Base-by-base conservation (phyloP, 2,329 filamentous ascomycete genomes). In the Talaromyces funiculosus region DNA sequence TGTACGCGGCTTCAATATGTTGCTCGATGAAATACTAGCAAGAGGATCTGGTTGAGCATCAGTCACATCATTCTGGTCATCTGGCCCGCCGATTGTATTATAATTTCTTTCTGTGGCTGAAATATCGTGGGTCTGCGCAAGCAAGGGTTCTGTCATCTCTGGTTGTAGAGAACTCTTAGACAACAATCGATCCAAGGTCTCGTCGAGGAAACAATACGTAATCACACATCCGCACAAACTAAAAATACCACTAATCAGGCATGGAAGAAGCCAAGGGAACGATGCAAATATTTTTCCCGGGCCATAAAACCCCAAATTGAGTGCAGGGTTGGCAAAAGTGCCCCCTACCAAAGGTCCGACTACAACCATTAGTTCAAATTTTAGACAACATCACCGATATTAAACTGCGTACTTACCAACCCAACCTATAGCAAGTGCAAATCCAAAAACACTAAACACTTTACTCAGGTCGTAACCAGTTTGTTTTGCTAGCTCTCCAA, bases 391-490 rank as follows among this genome's bases (percentile, higher is more conserved):
- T 16, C 26, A 18, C 26, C 12, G 24, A 4, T 18, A 22, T 51
- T 31, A n/a, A 9, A 7, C 22, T 51, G 12, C 3, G 26, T 18
- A 55, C 29, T 55, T 29, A 55, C 53, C 38, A 18, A 55, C 31
- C 26, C 26, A 55, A 8, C 53, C 53, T 24, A 55, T 12, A 24
- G 53, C 26, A 9, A 55, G 35, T 24, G 53, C 18, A 55, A 55
- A 55, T 20, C 53, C 53, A 40, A 55, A 55, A 29, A 55, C 53
- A 42, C 53, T 55, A 26, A 55, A 55, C n/a, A 55, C 16, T 20
- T 40, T 55, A 24, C 26, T 26, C 53, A 55, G 31, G 22, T 55
- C 53, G 12, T n/a, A 24, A 18, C 31, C 26, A 29, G 53, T 55
- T 14, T 42, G 33, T 31, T 29, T 42, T 42, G 53, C 53, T n/a